Base-by-base conservation (phyloP, 768 basidiomycete species). In the Hericium erinaceus region DNA sequence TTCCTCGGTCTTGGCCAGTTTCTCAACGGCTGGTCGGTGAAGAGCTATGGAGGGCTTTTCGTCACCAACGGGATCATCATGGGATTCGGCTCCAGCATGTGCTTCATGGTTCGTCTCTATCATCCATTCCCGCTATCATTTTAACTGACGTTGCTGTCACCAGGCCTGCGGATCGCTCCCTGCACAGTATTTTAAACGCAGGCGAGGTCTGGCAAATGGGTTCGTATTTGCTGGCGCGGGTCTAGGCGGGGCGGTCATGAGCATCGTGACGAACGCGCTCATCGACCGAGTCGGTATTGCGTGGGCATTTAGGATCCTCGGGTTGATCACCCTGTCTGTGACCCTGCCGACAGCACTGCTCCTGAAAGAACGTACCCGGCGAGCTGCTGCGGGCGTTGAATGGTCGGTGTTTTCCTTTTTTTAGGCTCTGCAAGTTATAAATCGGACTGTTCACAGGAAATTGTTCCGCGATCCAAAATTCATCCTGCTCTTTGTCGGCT, bases 251-350 rank as follows among this genome's bases (percentile, higher is more conserved):
- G 72, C 65, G 13, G 57, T 70, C 8, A 64, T 64, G 33, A 68
- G 65, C n/a, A 62, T 72, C 20, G 54, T 60, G 26, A 66, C 69
- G 51, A 65, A 69, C 39, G 39, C 63, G 8, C 65, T 71, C 48
- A 64, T 71, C 9, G 60, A 66, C 39, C 56, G 46, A 49, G 61
- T 70, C 13, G 70, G 68, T 5, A 58, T 68, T 39, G 15, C 68
- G 1, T 71, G 67, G 70, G 65, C 71, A 8, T 73, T 73, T 46
- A 66, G 68, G 16, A 67, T 71, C 52, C 60, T 70, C 40, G 69
- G 73, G 8, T 53, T 63, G 16, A 39, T 64, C 48, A 70, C 68
- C 13, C 64, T 71, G 28, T 46, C 57, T 3, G 56, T 58, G 10
- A 67, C 68, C 3, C 28, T 73, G 4, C 66, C 70, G 1, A 66